Conservation (phyloP, 2,329 filamentous ascomycete genomes). For the Corniculantispora saksenae region DNA sequence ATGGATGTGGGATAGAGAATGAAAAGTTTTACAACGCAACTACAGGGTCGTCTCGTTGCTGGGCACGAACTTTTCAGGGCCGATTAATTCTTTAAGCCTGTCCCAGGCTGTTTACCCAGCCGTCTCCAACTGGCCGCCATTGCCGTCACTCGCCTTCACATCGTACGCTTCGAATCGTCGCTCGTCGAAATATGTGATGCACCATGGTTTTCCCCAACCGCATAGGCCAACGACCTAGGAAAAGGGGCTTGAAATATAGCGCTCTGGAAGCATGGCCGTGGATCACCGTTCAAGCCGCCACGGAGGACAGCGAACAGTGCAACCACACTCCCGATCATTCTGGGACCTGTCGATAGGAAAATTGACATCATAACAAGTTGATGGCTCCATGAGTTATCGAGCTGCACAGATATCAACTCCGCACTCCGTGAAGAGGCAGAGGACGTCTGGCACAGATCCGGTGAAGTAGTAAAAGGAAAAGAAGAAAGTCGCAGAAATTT, state of each 20-base stretch:
- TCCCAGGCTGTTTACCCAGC: no score
- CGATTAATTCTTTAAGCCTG: no score
- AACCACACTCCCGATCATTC: conserved; percentile 65
- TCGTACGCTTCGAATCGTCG: background rate
- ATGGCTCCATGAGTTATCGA: conserved; percentile 87
- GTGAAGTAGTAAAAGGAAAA: conserved; percentile 44
- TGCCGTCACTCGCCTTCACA: background rate
- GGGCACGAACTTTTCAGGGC: no score
- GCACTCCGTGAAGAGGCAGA: conserved; percentile 46
- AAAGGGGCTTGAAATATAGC: conserved; percentile 90
- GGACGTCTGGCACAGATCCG: conserved; percentile 88
- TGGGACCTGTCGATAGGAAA: conserved; percentile 95
- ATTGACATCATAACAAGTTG: conserved; percentile 74
- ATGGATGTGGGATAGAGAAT: no score
- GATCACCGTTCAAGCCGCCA: conserved; percentile 62
- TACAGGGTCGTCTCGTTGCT: no score
- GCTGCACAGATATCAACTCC: conserved; percentile 80
- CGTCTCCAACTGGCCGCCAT: no score
- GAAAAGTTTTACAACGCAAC: no score
- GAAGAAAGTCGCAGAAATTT: conserved; percentile 37
- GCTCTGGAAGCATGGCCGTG: conserved; percentile 55
- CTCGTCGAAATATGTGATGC: conserved; percentile 9
- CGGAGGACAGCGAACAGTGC: conserved; percentile 66
- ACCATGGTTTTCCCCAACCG: conserved; percentile 90
- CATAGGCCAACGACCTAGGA: conserved; percentile 86